Percentiles rank a stretch among this genome's conserved stretches.
Evolutionary conservation across 169 alveolate genomes (phyloP).

Genomic region (Babesia ovis): DNA sequence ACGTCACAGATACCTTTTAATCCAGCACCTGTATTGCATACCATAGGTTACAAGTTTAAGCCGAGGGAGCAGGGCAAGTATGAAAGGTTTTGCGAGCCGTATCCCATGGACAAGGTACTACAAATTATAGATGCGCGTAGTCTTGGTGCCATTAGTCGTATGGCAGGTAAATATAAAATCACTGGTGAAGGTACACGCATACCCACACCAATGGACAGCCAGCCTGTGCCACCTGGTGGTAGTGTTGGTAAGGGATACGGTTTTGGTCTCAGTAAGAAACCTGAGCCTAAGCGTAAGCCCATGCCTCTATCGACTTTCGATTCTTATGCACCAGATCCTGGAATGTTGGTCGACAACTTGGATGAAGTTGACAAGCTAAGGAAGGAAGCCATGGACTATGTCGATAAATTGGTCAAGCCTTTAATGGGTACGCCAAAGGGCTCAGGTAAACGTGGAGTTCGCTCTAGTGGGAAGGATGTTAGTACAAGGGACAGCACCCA

Average conservation of each 20-base stretch:
- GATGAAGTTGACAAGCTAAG: background rate
- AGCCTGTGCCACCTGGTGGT: conserved; percentile 65
- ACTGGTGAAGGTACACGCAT: conserved; percentile 54
- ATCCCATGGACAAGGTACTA: conserved; percentile 61
- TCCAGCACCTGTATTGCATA: conserved; percentile 57
- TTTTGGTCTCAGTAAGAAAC: conserved; percentile 48
- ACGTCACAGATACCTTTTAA: conserved; percentile 59
- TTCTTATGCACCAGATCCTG: conserved; percentile 7
- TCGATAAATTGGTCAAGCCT: background rate
- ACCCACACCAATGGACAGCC: conserved; percentile 63
- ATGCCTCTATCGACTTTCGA: conserved; percentile 44
- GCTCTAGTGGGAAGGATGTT: background rate
- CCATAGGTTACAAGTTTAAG: conserved; percentile 58
- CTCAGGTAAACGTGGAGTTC: background rate
- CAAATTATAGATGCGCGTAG: conserved; percentile 65
- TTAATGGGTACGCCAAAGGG: background rate
- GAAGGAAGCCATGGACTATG: conserved; percentile 15
- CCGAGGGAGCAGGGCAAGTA: conserved; percentile 42
- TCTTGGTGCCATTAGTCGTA: conserved; percentile 55
- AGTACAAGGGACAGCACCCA: background rate
- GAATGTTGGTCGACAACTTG: background rate
- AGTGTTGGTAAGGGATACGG: conserved; percentile 65
- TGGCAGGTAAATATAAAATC: conserved; percentile 38
- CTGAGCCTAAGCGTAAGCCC: conserved; percentile 49
- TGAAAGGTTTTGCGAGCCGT: conserved; percentile 60